Evolutionary conservation across 148 eudicot species (phyloP).

Genomic region (Chenopodium formosanum): DNA sequence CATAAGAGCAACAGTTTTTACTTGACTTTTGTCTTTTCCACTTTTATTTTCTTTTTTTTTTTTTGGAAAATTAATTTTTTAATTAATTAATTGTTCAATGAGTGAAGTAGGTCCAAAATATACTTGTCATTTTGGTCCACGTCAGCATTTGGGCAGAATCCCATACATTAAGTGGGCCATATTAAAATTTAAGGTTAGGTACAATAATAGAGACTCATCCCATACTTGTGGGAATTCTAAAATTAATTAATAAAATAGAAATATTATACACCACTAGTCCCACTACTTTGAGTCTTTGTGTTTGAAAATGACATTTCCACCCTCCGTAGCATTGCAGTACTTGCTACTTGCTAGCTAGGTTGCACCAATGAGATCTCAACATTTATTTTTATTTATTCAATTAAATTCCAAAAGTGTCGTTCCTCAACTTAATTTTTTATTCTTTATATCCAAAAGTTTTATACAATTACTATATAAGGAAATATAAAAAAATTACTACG

Average conservation of each 20-base stretch:
- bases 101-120: slow-evolving; percentile 4
- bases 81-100: background rate
- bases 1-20: slow-evolving; percentile 17
- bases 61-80: background rate
- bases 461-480: background rate
- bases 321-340: slow-evolving; percentile 1
- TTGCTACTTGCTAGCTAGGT: background rate
- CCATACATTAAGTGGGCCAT: slow-evolving; percentile 4
- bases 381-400: background rate
- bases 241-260: background rate
- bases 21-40: slow-evolving; percentile 4
- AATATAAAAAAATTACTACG: no score
- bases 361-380: slow-evolving; percentile 2
- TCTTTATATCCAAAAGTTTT: background rate
- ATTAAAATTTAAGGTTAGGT: slow-evolving; percentile 4
- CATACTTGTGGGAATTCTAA: slow-evolving; percentile 22
- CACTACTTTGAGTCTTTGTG: slow-evolving; percentile 11
- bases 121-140: slow-evolving; percentile 15
- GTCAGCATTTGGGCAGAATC: slow-evolving; percentile 17
- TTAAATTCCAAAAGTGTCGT: background rate
- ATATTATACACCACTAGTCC: background rate
- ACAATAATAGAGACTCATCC: slow-evolving; percentile 24
- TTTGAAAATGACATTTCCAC: background rate
- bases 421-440: background rate
- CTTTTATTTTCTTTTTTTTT: background rate